These are phyloP conservation scores for Floccularia luteovirens DNA, from an alignment of 768 basidiomycete genomes.

Conservation along the genomic window DNA sequence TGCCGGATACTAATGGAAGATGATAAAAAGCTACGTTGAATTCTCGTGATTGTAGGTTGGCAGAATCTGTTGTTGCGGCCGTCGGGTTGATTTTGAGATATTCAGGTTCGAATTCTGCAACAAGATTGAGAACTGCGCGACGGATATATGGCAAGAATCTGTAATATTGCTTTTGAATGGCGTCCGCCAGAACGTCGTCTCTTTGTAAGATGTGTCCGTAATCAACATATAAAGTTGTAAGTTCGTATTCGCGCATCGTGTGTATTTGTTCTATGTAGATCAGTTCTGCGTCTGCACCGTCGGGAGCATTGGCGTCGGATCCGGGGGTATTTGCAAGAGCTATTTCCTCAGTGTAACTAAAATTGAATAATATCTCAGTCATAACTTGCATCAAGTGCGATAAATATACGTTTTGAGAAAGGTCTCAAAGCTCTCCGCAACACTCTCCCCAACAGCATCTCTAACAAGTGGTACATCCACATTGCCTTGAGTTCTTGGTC, in stretches of 20 bases:
- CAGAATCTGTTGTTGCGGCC: constrained; percentile 78
- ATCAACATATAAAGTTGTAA: constrained; percentile 96
- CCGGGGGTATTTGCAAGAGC: constrained; percentile 74
- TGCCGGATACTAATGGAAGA: constrained; percentile 88
- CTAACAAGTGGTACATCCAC: constrained; percentile 81
- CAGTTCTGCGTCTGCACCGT: constrained; percentile 50
- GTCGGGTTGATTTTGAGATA: constrained; percentile 94
- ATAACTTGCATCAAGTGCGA: constrained; percentile 2
- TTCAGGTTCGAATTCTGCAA: constrained; percentile 84
- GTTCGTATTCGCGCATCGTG: constrained; percentile 89
- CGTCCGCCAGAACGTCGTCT: constrained; percentile 90
- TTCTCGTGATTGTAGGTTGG: constrained; percentile 86
- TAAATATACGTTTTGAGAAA: constrained; percentile 82
- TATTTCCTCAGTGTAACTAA: constrained; percentile 80
- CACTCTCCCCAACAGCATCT: constrained; percentile 94
- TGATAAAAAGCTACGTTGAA: constrained; percentile 96
- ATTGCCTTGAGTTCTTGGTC: constrained; percentile 41
- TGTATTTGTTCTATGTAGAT: constrained; percentile 92
- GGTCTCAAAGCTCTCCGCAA: constrained; percentile 84
- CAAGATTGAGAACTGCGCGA: constrained; percentile 83
- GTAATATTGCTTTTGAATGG: constrained; percentile 93
- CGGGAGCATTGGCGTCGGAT: constrained; percentile 57
- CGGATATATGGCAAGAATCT: constrained; percentile 93
- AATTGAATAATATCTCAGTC: constrained; percentile 7
- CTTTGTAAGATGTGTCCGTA: constrained; percentile 83